Percentiles rank a stretch among this genome's conserved stretches.
phyloP scores from a whole-genome alignment of 352 stramenopile genomes.

The Phytophthora rubi region DNA sequence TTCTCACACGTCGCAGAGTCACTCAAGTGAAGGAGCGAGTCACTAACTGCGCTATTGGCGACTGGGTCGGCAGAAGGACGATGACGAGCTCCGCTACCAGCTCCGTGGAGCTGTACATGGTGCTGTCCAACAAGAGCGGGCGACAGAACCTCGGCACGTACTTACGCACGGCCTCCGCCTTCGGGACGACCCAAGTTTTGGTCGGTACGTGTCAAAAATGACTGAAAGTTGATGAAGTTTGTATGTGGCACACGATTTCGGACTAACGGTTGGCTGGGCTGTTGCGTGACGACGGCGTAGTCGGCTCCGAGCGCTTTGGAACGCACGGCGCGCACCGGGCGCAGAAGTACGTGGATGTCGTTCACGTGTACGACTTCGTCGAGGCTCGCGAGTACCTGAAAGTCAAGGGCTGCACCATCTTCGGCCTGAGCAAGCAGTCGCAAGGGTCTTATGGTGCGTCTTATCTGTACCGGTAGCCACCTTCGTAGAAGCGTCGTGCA shows the following conservation, averaged over 20 bases:
- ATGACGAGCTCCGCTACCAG: conserved; percentile 15
- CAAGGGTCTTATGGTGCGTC: conserved; percentile 38
- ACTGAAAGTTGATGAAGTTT: background rate
- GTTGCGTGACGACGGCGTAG: conserved; percentile 29
- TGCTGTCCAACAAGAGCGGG: conserved; percentile 76
- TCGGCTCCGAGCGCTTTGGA: conserved; percentile 77
- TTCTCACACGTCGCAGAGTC: conserved; percentile 41
- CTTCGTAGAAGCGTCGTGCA: conserved; percentile 3
- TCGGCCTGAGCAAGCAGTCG: conserved; percentile 49
- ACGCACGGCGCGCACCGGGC: conserved; percentile 79
- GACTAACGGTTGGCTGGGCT: conserved; percentile 19
- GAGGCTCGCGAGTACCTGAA: conserved; percentile 69
- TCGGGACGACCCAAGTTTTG: conserved; percentile 74
- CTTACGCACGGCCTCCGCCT: conserved; percentile 75
- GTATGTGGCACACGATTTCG: background rate
- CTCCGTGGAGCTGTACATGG: conserved; percentile 63
- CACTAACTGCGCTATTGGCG: conserved; percentile 3
- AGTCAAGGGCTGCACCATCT: conserved; percentile 61
- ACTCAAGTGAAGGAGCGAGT: conserved; percentile 25
- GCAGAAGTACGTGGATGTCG: conserved; percentile 82
- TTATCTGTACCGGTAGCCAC: background rate
- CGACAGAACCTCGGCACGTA: conserved; percentile 84
- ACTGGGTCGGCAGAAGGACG: conserved; percentile 18
- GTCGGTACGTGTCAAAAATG: conserved; percentile 52
- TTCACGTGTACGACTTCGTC: conserved; percentile 74